These are phyloP conservation scores for Leucocoprinus leucothites DNA, from an alignment of 768 basidiomycete species.

Conservation along the genomic window DNA sequence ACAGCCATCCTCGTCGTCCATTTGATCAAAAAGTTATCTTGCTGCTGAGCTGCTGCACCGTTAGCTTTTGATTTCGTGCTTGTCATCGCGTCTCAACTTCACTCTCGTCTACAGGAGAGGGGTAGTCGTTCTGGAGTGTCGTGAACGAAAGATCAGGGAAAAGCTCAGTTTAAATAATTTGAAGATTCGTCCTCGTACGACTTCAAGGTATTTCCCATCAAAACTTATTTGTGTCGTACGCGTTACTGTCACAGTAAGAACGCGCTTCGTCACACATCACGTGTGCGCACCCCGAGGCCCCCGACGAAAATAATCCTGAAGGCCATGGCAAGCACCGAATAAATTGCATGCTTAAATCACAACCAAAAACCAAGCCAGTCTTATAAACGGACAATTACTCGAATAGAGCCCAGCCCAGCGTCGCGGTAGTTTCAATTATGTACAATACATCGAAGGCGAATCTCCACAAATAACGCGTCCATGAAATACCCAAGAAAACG, in stretches of 20 bases:
- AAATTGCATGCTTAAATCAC: no score
- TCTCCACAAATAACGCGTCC: no score
- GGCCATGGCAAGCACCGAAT: no score
- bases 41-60: constrained; percentile 7
- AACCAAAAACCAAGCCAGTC: no score
- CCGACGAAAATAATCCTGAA: no score
- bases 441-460: no score
- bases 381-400: background rate
- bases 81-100: background rate
- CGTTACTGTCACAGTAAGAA: background rate
- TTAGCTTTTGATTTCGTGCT: constrained; percentile 8
- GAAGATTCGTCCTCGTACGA: constrained; percentile 2
- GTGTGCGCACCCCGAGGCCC: background rate
- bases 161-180: background rate
- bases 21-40: constrained; percentile 21
- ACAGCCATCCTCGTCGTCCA: constrained; percentile 36
- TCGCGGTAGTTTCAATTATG: no score
- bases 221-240: background rate
- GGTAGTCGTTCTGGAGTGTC: background rate
- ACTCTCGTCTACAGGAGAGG: background rate
- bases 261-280: background rate
- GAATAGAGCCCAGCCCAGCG: background rate
- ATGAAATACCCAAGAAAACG: background rate
- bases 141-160: no score
- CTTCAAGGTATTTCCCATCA: background rate